A percentile compares a stretch with the other conserved stretches of the same genome.
Conservation (phyloP, 164 flowering plant genomes). For the Hamamelis virginiana region DNA sequence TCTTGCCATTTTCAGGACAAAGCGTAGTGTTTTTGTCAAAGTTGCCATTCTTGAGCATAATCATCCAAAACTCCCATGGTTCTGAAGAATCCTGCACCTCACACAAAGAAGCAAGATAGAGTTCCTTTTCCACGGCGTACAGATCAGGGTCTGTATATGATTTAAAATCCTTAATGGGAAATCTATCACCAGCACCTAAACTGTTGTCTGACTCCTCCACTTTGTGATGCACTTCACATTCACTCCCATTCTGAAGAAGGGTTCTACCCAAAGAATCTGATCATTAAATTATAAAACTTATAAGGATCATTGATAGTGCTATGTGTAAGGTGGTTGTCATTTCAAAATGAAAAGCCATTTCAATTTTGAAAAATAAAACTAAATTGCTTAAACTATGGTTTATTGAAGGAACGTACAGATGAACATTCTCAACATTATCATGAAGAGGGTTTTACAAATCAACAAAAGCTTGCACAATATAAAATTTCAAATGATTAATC, state of each 20-base stretch:
- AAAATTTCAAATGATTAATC: too few species aligned
- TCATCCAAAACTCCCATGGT: conserved; percentile 43
- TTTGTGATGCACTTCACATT: conserved; percentile 24
- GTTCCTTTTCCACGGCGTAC: conserved; percentile 32
- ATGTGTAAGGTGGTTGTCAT: too few species aligned
- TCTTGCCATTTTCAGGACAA: conserved; percentile 36
- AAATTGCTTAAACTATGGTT: too few species aligned
- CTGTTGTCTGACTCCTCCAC: conserved; percentile 26
- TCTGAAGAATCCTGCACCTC: conserved; percentile 16
- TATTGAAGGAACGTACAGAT: too few species aligned
- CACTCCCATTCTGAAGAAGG: conserved; percentile 7
- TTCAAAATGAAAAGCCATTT: too few species aligned
- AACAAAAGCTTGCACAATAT: too few species aligned
- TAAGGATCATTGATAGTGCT: too few species aligned
- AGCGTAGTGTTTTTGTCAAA: conserved; percentile 30
- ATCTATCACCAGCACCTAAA: conserved; percentile 23
- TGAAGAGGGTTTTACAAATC: too few species aligned
- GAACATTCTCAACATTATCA: too few species aligned
- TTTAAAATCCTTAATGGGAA: conserved; percentile 18
- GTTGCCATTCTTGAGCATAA: conserved; percentile 45
- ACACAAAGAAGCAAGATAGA: conserved; percentile 28
- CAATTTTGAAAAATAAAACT: too few species aligned
- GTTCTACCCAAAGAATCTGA: conserved; percentile 24
- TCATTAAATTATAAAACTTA: background rate
- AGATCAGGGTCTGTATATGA: conserved; percentile 25